Percentiles rank a stretch among this genome's conserved stretches.
Evolutionary conservation across 2,329 filamentous ascomycete species (phyloP).

Genomic region (Xylariaceae sp.): DNA sequence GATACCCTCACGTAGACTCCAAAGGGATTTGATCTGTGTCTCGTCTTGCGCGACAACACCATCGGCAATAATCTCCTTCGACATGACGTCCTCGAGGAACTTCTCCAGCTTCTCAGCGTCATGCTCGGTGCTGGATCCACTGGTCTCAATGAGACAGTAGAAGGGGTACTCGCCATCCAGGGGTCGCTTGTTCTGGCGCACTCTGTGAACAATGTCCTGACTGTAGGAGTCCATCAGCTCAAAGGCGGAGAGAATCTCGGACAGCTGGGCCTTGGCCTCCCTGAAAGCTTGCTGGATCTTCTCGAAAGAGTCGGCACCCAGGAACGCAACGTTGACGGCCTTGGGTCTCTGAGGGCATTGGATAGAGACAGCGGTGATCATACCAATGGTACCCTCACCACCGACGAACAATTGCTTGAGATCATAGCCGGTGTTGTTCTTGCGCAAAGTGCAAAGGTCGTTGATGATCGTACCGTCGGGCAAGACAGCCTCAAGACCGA

Average conservation of each 20-base stretch:
- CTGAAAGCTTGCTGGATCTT: constrained; percentile 81
- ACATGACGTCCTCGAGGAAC: constrained; percentile 91
- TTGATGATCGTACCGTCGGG: constrained; percentile 90
- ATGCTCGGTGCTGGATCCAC: constrained; percentile 88
- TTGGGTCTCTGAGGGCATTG: constrained; percentile 81
- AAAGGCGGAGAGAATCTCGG: constrained; percentile 94
- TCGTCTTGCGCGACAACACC: constrained; percentile 91
- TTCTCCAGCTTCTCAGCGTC: constrained; percentile 85
- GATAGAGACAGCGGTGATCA: constrained; percentile 86
- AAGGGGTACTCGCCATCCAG: constrained; percentile 83
- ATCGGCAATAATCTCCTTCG: constrained; percentile 77
- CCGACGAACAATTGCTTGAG: constrained; percentile 75
- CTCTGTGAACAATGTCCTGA: constrained; percentile 69
- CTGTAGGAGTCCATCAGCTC: constrained; percentile 90
- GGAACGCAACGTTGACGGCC: constrained; percentile 91
- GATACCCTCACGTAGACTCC: constrained; percentile 91
- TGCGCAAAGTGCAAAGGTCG: constrained; percentile 80
- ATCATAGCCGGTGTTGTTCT: constrained; percentile 99
- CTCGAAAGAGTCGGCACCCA: constrained; percentile 85
- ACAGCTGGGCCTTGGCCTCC: constrained; percentile 83
- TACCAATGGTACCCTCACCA: constrained; percentile 87
- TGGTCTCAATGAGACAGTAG: constrained; percentile 95
- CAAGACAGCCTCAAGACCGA: constrained; percentile 89
- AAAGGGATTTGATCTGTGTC: constrained; percentile 78
- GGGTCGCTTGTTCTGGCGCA: constrained; percentile 72